Percentiles rank a stretch among this genome's conserved stretches.
phyloP scores from a whole-genome alignment of 176 grass and related monocot species.

The Saccharum officinarum region DNA sequence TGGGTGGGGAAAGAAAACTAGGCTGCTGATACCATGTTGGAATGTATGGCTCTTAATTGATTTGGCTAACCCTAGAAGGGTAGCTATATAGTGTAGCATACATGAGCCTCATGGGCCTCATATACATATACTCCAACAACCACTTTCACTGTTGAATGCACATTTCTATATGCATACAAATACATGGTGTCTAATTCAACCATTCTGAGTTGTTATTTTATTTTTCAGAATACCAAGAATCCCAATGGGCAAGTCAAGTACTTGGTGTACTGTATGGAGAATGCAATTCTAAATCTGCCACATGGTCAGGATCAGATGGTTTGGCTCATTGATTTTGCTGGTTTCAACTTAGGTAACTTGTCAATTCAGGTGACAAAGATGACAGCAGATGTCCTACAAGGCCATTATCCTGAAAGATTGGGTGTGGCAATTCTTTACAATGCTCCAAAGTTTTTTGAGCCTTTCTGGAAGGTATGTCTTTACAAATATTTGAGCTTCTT shows the following conservation, averaged over 20 bases:
- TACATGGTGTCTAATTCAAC: background rate
- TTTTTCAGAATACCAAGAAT: conserved; percentile 89
- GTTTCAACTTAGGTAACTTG: conserved; percentile 71
- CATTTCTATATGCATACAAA: conserved; percentile 14
- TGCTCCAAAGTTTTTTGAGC: conserved; percentile 85
- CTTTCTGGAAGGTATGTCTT: conserved; percentile 78
- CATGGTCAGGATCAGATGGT: conserved; percentile 90
- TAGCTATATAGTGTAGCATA: too few relatives aligned
- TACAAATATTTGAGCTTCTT: conserved; percentile 21
- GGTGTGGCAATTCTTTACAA: conserved; percentile 91
- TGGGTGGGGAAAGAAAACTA: too few relatives aligned
- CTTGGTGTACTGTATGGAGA: conserved; percentile 97
- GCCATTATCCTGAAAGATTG: conserved; percentile 97
- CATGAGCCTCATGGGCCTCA: too few relatives aligned
- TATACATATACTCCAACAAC: too few relatives aligned
- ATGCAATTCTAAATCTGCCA: conserved; percentile 90
- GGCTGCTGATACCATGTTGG: too few relatives aligned
- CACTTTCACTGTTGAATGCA: background rate
- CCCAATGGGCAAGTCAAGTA: conserved; percentile 69
- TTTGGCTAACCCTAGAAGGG: too few relatives aligned
- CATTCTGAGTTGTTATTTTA: conserved; percentile 14
- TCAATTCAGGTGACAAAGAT: conserved; percentile 83
- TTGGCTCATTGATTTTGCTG: conserved; percentile 93
- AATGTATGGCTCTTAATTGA: too few relatives aligned
- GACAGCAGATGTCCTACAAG: conserved; percentile 90